These are phyloP conservation scores for Diaporthe amygdali DNA, from an alignment of 2,329 filamentous ascomycete species.

Conservation along the genomic window DNA sequence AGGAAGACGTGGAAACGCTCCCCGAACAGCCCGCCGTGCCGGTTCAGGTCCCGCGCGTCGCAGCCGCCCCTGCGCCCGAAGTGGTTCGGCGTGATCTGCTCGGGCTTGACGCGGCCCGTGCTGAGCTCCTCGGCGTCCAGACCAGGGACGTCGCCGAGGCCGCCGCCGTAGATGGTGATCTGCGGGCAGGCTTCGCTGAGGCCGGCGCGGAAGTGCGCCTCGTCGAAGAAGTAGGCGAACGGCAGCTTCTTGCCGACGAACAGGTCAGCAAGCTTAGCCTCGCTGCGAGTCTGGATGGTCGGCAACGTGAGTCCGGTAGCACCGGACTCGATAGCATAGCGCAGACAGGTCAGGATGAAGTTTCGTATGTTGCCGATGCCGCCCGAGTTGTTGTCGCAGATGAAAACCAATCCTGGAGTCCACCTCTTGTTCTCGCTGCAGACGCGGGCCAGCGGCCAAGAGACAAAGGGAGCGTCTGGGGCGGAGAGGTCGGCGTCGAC, in stretches of 20 bases:
- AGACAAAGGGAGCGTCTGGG: slow-evolving; percentile 47
- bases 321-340: slow-evolving; percentile 54
- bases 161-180: slow-evolving; percentile 46
- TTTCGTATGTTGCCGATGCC: slow-evolving; percentile 57
- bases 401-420: slow-evolving; percentile 48
- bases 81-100: slow-evolving; percentile 47
- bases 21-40: slow-evolving; percentile 45
- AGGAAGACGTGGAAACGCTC: slow-evolving; percentile 40
- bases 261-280: slow-evolving; percentile 46
- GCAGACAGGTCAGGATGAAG: slow-evolving; percentile 55
- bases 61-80: slow-evolving; percentile 45
- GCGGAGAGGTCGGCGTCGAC: slow-evolving; percentile 39
- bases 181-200: slow-evolving; percentile 46
- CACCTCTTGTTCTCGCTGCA: slow-evolving; percentile 48
- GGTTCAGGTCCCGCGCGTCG: slow-evolving; percentile 45
- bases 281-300: slow-evolving; percentile 48
- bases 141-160: slow-evolving; percentile 42
- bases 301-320: slow-evolving; percentile 52
- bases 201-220: slow-evolving; percentile 46
- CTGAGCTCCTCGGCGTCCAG: slow-evolving; percentile 21
- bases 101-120: slow-evolving; percentile 37
- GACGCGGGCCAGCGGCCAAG: slow-evolving; percentile 49
- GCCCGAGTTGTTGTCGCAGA: slow-evolving; percentile 57
- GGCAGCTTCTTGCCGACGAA: slow-evolving; percentile 42
- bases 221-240: slow-evolving; percentile 54